Percentiles rank a stretch among this genome's conserved stretches.
Evolutionary conservation across 2,329 filamentous ascomycete species (phyloP).

Genomic region (Sporothrix pseudoabietina): DNA sequence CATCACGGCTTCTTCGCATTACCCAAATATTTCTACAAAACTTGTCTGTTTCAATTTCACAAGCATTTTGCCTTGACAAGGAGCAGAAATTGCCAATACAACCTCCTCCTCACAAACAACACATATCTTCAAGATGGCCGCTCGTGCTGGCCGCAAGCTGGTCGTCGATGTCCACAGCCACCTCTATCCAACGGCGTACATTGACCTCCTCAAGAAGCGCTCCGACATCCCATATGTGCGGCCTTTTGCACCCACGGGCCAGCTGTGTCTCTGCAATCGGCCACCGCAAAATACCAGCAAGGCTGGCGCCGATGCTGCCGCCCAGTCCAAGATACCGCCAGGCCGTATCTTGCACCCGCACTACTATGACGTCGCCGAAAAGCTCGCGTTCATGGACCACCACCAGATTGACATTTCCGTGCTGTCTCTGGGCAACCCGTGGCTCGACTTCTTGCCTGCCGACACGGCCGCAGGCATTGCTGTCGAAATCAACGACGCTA

Average conservation of each 20-base stretch:
- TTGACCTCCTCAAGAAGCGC: slow-evolving; percentile 31
- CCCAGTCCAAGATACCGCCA: slow-evolving; percentile 49
- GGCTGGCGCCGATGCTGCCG: slow-evolving; percentile 47
- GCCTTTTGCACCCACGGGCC: slow-evolving; percentile 25
- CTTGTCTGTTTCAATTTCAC: too few relatives aligned
- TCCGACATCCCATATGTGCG: slow-evolving; percentile 28
- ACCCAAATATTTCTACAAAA: too few relatives aligned
- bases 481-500: slow-evolving; percentile 70
- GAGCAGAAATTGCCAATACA: not conserved
- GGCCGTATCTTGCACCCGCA: slow-evolving; percentile 78
- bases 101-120: not conserved
- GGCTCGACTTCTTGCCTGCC: slow-evolving; percentile 76
- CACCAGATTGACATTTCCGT: slow-evolving; percentile 79
- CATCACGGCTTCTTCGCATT: not conserved
- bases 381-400: slow-evolving; percentile 79
- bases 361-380: slow-evolving; percentile 74
- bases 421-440: slow-evolving; percentile 82
- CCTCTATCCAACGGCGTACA: slow-evolving; percentile 29
- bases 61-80: too few relatives aligned
- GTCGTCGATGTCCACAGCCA: slow-evolving; percentile 32
- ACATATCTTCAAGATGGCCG: slow-evolving; percentile 20
- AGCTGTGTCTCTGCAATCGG: slow-evolving; percentile 28
- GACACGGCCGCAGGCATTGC: slow-evolving; percentile 65
- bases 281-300: slow-evolving; percentile 29
- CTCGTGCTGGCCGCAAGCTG: slow-evolving; percentile 24